A percentile compares a stretch with the other conserved stretches of the same genome.
Conservation (phyloP, 192 early-diverging fungal species). For the Entomortierella beljakovae region DNA sequence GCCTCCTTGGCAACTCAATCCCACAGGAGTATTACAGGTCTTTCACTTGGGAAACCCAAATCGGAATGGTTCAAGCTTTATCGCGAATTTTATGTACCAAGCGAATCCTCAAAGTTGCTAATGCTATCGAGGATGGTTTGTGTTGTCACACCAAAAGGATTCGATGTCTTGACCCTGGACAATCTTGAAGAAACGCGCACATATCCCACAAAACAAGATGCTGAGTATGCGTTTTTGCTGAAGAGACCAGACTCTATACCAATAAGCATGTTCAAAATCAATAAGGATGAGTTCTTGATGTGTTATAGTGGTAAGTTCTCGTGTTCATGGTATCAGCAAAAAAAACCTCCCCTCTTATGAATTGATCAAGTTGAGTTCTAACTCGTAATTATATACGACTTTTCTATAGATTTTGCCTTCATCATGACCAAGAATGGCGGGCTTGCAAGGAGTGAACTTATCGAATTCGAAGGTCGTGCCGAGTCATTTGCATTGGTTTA, state of each 20-base stretch:
- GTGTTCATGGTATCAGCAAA: background rate
- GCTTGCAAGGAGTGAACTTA: conserved; percentile 75
- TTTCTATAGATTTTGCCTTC: conserved; percentile 83
- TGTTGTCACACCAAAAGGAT: conserved; percentile 84
- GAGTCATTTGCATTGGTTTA: conserved; percentile 81
- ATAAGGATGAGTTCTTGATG: conserved; percentile 74
- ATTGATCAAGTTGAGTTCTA: background rate
- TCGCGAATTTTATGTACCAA: conserved; percentile 91
- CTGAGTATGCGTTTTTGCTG: conserved; percentile 77
- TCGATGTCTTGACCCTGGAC: conserved; percentile 89
- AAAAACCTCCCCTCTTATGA: background rate
- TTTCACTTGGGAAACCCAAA: conserved; percentile 23
- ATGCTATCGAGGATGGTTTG: conserved; percentile 85
- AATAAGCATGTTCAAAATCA: conserved; percentile 85
- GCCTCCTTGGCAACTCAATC: conserved; percentile 10
- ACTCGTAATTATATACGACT: background rate
- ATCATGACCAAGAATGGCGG: conserved; percentile 84
- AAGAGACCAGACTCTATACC: conserved; percentile 80
- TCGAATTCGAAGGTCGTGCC: conserved; percentile 88
- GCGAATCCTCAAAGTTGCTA: conserved; percentile 84
- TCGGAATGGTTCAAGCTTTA: conserved; percentile 46
- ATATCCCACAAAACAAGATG: conserved; percentile 84
- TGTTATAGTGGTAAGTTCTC: conserved; percentile 85
- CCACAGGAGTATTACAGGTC: background rate
- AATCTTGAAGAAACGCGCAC: conserved; percentile 81